A percentile compares a stretch with the other conserved stretches of the same genome.
These are phyloP conservation scores for Triticum timopheevii DNA, from an alignment of 176 grass and related monocot genomes.

Conservation along the genomic window DNA sequence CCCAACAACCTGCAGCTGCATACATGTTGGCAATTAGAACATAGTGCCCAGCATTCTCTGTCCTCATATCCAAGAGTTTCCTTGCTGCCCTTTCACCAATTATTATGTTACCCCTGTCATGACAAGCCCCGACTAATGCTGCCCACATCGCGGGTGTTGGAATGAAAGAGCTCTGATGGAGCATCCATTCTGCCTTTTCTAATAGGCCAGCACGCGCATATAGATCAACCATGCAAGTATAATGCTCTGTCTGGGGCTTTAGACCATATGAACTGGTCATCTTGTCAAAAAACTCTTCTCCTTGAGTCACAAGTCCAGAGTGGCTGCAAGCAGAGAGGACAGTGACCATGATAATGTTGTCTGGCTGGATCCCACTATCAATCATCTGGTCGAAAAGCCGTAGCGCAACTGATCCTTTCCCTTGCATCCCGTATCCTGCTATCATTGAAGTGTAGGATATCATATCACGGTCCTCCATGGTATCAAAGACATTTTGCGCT, in stretches of 20 bases:
- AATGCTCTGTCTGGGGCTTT: slow-evolving; percentile 56
- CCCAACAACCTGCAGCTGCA: slow-evolving; percentile 62
- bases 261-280: slow-evolving; percentile 53
- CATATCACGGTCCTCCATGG: slow-evolving; percentile 53
- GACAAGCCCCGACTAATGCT: slow-evolving; percentile 59
- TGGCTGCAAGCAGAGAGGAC: slow-evolving; percentile 69
- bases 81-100: slow-evolving; percentile 69
- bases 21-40: slow-evolving; percentile 76
- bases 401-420: slow-evolving; percentile 48
- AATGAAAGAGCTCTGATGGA: slow-evolving; percentile 37
- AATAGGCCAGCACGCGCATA: slow-evolving; percentile 56
- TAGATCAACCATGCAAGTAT: slow-evolving; percentile 64
- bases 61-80: slow-evolving; percentile 68
- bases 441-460: slow-evolving; percentile 71
- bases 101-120: slow-evolving; percentile 46
- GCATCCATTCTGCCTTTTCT: slow-evolving; percentile 57
- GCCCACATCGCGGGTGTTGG: slow-evolving; percentile 59
- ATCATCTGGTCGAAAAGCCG: slow-evolving; percentile 54
- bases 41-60: slow-evolving; percentile 68
- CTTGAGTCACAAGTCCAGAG: slow-evolving; percentile 62
- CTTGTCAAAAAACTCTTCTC: slow-evolving; percentile 53
- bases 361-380: slow-evolving; percentile 48
- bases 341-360: slow-evolving; percentile 63
- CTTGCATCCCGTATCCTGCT: slow-evolving; percentile 63
- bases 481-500: slow-evolving; percentile 58